Evolutionary conservation across 305 asterid species (phyloP).

Genomic region (Plantago lanceolata): DNA sequence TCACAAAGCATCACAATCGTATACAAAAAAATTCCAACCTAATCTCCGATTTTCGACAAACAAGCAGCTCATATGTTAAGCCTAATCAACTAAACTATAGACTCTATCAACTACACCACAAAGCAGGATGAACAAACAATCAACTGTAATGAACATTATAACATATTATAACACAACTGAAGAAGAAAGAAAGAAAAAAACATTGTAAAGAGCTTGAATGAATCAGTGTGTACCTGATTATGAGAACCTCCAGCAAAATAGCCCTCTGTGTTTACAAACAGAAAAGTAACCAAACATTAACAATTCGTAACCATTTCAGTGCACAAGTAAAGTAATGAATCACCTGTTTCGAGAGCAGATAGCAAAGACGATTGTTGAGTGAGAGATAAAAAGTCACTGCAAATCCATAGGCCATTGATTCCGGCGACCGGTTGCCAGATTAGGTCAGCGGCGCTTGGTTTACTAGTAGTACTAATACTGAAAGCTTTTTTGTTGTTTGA

Average conservation of each 20-base stretch:
- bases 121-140: too few relatives aligned
- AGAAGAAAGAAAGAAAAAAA: background rate
- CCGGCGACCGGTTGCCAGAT: conserved; percentile 57
- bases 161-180: background rate
- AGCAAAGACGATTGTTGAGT: conserved; percentile 60
- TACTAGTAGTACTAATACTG: background rate
- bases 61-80: too few relatives aligned
- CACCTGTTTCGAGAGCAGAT: conserved; percentile 58
- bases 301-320: too few relatives aligned
- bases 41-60: too few relatives aligned
- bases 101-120: too few relatives aligned
- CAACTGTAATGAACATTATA: too few relatives aligned
- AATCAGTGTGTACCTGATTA: conserved; percentile 55
- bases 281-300: conserved; percentile 15
- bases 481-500: background rate
- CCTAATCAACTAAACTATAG: too few relatives aligned
- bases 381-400: conserved; percentile 54
- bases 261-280: conserved; percentile 61
- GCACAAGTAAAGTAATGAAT: background rate
- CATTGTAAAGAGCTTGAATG: too few relatives aligned
- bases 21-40: too few relatives aligned
- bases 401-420: conserved; percentile 73
- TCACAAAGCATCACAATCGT: too few relatives aligned
- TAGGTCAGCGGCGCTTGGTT: conserved; percentile 30
- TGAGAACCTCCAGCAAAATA: conserved; percentile 52